Percentiles rank a stretch among this genome's conserved stretches.
These are phyloP conservation scores for Corymbia citriodora DNA, from an alignment of 441 rosid species.

Conservation along the genomic window DNA sequence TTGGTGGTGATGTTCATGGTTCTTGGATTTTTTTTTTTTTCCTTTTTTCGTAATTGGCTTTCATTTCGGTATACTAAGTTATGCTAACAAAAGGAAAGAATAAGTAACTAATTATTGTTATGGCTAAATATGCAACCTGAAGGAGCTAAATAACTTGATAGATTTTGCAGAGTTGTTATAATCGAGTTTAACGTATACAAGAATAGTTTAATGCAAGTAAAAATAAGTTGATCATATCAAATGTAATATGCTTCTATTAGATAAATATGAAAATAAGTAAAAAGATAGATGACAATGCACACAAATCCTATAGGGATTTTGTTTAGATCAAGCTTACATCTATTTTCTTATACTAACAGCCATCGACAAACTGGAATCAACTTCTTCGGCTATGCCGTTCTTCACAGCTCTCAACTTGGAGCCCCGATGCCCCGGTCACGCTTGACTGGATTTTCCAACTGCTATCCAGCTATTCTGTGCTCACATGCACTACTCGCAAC, in stretches of 20 bases:
- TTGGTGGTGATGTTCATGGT: not conserved
- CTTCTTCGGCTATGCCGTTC: not conserved
- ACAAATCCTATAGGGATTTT: not conserved
- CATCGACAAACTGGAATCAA: not conserved
- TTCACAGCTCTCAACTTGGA: not conserved
- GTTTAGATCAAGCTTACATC: too few relatives aligned
- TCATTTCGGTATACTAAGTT: not conserved
- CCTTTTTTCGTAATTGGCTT: not conserved
- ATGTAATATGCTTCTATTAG: not conserved
- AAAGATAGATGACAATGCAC: not conserved
- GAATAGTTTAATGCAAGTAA: not conserved
- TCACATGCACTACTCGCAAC: not conserved
- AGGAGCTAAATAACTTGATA: not conserved
- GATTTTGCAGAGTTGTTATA: not conserved
- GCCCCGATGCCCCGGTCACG: not conserved
- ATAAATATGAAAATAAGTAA: not conserved
- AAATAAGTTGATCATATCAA: not conserved
- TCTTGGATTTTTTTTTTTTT: too few relatives aligned
- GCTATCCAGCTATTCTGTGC: not conserved
- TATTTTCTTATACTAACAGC: not conserved
- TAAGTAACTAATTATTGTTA: not conserved
- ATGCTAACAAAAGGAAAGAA: not conserved
- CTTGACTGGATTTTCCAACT: not conserved
- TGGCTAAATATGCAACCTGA: not conserved
- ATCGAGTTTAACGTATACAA: not conserved